These are phyloP conservation scores for Zygosaccharomyces bailii DNA, from an alignment of 805 yeast genomes.

Conservation along the genomic window DNA sequence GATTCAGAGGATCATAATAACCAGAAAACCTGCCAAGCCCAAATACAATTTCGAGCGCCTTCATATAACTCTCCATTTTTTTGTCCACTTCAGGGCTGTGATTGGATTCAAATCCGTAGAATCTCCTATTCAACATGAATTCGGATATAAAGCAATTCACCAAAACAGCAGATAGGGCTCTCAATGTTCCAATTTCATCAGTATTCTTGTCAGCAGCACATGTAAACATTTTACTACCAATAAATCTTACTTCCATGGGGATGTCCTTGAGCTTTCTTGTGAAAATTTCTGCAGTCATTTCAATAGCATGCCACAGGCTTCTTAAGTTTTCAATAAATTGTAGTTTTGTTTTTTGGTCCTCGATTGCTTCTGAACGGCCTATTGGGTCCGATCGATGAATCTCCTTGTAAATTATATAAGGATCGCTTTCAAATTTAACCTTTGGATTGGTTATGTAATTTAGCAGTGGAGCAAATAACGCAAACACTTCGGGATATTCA, in stretches of 20 bases:
- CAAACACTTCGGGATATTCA: slow-evolving; percentile 33
- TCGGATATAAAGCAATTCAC: slow-evolving; percentile 27
- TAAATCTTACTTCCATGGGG: slow-evolving; percentile 55
- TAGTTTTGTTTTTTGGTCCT: slow-evolving; percentile 67
- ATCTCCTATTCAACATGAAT: slow-evolving; percentile 21
- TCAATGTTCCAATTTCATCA: slow-evolving; percentile 63
- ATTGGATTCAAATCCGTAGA: slow-evolving; percentile 24
- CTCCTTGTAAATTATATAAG: slow-evolving; percentile 50
- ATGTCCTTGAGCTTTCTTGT: slow-evolving; percentile 42
- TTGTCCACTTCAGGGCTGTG: slow-evolving; percentile 6
- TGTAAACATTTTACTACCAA: slow-evolving; percentile 48
- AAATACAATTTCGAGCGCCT: slow-evolving; percentile 28
- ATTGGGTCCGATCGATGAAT: slow-evolving; percentile 41
- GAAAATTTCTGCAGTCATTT: slow-evolving; percentile 51
- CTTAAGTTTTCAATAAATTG: slow-evolving; percentile 73
- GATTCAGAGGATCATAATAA: slow-evolving; percentile 35
- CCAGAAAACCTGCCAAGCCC: slow-evolving; percentile 28
- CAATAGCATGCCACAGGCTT: slow-evolving; percentile 64
- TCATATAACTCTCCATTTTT: slow-evolving; percentile 22
- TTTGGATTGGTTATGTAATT: slow-evolving; percentile 37
- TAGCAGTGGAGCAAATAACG: slow-evolving; percentile 40
- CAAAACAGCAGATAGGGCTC: slow-evolving; percentile 42
- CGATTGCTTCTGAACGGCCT: slow-evolving; percentile 67
- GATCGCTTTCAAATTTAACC: slow-evolving; percentile 76
- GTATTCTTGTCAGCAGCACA: slow-evolving; percentile 48